phyloP scores from a whole-genome alignment of 2,329 filamentous ascomycete genomes.

The Bertia moriformis region DNA sequence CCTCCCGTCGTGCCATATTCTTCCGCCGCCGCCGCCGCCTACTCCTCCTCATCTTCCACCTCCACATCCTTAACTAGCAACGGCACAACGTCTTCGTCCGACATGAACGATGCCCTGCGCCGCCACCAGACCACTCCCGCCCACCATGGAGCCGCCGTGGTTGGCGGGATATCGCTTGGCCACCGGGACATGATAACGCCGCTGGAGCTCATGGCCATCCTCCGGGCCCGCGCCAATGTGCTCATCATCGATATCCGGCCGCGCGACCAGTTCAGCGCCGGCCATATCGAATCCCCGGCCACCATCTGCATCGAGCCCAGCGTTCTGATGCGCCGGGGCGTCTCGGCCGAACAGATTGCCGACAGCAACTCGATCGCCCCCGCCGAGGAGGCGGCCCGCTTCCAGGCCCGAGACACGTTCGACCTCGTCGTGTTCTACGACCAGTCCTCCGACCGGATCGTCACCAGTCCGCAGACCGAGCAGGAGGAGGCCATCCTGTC shows the following conservation, averaged over 20 bases:
- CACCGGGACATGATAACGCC: not conserved
- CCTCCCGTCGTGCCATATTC: conserved; percentile 14
- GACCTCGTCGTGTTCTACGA: conserved; percentile 90
- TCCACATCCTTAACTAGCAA: too few relatives aligned
- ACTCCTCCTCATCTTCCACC: too few relatives aligned
- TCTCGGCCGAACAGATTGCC: conserved; percentile 44
- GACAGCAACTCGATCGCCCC: conserved; percentile 61
- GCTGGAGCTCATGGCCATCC: conserved; percentile 43
- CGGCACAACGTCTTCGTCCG: not conserved
- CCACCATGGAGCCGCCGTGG: too few relatives aligned
- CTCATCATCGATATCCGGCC: conserved; percentile 75
- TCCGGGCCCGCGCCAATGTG: conserved; percentile 40
- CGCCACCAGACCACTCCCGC: not conserved
- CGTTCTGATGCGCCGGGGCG: conserved; percentile 44
- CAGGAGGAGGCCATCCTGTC: conserved; percentile 46
- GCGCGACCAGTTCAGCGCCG: conserved; percentile 69
- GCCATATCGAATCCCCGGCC: conserved; percentile 71
- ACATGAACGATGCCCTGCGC: not conserved
- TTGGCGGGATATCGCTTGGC: too few relatives aligned
- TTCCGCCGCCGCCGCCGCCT: too few relatives aligned
- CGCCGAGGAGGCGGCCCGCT: conserved; percentile 60
- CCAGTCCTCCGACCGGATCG: conserved; percentile 44
- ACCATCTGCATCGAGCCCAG: conserved; percentile 82
- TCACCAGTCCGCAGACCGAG: conserved; percentile 13
- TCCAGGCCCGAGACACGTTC: conserved; percentile 59